Evolutionary conservation across 108 stramenopile species (phyloP).

Genomic region (Mayamaea pseudoterrestris): DNA sequence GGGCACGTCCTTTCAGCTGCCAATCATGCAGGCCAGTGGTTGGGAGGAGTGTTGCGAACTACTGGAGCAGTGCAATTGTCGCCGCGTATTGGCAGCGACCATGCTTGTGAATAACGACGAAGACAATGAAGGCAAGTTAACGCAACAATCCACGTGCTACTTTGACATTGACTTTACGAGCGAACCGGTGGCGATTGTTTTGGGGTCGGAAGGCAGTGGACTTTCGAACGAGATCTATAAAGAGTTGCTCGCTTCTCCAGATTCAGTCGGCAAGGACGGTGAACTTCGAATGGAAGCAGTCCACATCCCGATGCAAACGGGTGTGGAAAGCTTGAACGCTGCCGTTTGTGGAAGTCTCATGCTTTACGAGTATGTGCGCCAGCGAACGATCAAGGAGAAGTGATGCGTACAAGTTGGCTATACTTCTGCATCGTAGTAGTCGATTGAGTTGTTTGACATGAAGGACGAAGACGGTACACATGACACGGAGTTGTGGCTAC

Average conservation of each 20-base stretch:
- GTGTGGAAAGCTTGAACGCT: conserved; percentile 80
- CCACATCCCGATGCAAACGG: conserved; percentile 71
- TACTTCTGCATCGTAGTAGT: too few species aligned
- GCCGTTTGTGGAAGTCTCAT: conserved; percentile 78
- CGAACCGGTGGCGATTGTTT: conserved; percentile 35
- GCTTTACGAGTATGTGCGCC: conserved; percentile 71
- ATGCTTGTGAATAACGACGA: conserved; percentile 37
- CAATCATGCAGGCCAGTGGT: conserved; percentile 24
- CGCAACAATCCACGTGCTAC: conserved; percentile 18
- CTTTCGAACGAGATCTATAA: conserved; percentile 36
- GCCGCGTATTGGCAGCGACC: conserved; percentile 55
- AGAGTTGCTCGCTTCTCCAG: too few species aligned
- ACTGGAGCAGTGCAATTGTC: conserved; percentile 27
- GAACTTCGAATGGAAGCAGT: conserved; percentile 34
- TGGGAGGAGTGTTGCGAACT: conserved; percentile 21
- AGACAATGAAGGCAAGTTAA: conserved; percentile 1
- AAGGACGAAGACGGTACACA: too few species aligned
- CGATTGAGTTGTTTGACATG: too few species aligned
- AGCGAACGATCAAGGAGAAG: conserved; percentile 4
- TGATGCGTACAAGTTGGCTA: not conserved
- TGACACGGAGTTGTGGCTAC: too few species aligned
- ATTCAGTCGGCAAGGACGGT: too few species aligned
- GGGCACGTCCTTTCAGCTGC: conserved; percentile 74
- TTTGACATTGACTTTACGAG: conserved; percentile 46
- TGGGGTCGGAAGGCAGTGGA: conserved; percentile 73